phyloP scores from a whole-genome alignment of 2,329 filamentous ascomycete genomes.

The Proliferodiscus dingleyae region DNA sequence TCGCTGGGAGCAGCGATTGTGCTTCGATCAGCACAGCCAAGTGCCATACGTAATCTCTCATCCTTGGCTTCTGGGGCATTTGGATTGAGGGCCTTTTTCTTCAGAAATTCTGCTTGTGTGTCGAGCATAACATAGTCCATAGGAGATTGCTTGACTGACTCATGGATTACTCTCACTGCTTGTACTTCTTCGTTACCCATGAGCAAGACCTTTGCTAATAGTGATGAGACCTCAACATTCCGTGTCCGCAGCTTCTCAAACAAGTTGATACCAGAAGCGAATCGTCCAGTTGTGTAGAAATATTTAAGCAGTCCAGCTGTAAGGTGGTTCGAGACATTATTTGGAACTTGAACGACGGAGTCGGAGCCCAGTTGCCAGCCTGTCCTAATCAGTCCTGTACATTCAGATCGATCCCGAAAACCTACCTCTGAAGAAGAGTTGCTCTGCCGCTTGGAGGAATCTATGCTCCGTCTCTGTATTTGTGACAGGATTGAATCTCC shows the following conservation, averaged over 20 bases:
- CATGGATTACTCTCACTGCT: slow-evolving; percentile 80
- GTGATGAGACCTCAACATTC: slow-evolving; percentile 89
- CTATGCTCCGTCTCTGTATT: slow-evolving; percentile 98
- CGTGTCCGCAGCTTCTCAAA: slow-evolving; percentile 92
- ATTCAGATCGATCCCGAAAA: not conserved
- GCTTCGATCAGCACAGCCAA: slow-evolving; percentile 89
- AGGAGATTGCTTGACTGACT: slow-evolving; percentile 82
- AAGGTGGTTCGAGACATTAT: slow-evolving; percentile 91
- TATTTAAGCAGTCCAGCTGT: slow-evolving; percentile 92
- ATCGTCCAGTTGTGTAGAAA: slow-evolving; percentile 90
- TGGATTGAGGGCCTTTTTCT: slow-evolving; percentile 68
- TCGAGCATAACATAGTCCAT: slow-evolving; percentile 99
- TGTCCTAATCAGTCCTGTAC: slow-evolving; percentile 33
- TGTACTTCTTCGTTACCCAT: slow-evolving; percentile 98
- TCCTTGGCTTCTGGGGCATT: slow-evolving; percentile 51
- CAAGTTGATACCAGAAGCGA: slow-evolving; percentile 91
- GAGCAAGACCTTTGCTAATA: slow-evolving; percentile 85
- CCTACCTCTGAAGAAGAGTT: slow-evolving; percentile 85
- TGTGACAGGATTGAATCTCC: slow-evolving; percentile 94
- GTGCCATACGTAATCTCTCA: slow-evolving; percentile 73
- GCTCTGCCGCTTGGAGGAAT: slow-evolving; percentile 90
- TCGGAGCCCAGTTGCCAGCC: slow-evolving; percentile 96
- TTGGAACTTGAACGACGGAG: slow-evolving; percentile 94
- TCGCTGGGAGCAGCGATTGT: slow-evolving; percentile 95
- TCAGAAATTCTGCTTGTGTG: slow-evolving; percentile 86